phyloP scores from a whole-genome alignment of 1,284 basidiomycete genomes.

The Ganoderma lingzhi region DNA sequence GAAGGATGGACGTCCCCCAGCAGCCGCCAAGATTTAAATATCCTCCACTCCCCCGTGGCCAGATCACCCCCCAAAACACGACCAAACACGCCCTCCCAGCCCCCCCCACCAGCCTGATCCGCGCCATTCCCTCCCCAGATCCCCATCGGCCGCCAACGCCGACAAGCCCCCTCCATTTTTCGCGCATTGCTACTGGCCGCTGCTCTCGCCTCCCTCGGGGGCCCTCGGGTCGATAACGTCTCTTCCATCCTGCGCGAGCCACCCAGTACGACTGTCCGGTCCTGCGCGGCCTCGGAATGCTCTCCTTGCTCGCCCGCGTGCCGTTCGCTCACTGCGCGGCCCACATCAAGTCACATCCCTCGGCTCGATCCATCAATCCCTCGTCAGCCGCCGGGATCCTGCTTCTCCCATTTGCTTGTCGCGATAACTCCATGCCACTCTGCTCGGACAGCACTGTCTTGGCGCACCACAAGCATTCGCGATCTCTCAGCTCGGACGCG shows the following conservation, averaged over 20 bases:
- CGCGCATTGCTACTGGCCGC: constrained; percentile 5
- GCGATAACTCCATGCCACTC: not conserved
- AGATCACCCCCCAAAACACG: constrained; percentile 28
- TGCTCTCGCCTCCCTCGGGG: constrained; percentile 15
- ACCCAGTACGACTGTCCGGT: not conserved
- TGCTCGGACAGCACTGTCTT: not conserved
- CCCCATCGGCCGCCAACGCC: constrained; percentile 29
- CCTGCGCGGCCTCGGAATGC: constrained; percentile 4
- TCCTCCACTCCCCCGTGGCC: constrained; percentile 24
- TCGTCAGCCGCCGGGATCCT: constrained; percentile 4
- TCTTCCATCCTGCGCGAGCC: constrained; percentile 4
- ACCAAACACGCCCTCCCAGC: constrained; percentile 25
- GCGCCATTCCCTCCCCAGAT: constrained; percentile 21
- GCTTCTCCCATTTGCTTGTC: not conserved
- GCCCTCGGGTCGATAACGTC: constrained; percentile 24
- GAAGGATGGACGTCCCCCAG: constrained; percentile 34
- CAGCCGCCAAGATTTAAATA: constrained; percentile 36
- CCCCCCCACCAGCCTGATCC: constrained; percentile 28
- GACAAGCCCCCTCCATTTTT: constrained; percentile 21
- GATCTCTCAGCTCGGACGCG: not conserved
- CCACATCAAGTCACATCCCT: constrained; percentile 20
- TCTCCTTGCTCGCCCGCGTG: not conserved
- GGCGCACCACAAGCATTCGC: not conserved
- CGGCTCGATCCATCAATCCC: constrained; percentile 14
- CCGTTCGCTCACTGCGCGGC: not conserved